These are phyloP conservation scores for Erucastrum elatum DNA, from an alignment of 345 rosid species.

Conservation along the genomic window DNA sequence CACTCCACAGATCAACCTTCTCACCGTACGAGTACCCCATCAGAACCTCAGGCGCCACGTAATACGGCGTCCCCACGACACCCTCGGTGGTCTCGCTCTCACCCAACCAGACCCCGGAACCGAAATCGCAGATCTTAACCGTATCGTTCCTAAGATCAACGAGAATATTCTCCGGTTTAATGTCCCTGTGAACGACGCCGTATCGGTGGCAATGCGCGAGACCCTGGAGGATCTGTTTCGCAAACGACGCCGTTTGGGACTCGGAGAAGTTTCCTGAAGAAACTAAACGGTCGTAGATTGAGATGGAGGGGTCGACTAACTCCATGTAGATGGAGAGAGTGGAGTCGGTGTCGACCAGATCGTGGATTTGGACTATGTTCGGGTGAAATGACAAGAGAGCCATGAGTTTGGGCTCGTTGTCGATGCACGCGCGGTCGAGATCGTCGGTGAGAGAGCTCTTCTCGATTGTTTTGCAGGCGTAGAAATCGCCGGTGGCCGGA, in stretches of 20 bases:
- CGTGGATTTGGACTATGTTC: constrained; percentile 57
- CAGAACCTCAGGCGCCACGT: constrained; percentile 87
- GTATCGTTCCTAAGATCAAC: constrained; percentile 45
- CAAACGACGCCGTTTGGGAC: constrained; percentile 45
- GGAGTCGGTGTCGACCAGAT: constrained; percentile 56
- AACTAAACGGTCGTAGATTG: constrained; percentile 54
- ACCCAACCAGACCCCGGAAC: constrained; percentile 54
- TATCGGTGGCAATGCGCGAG: constrained; percentile 67
- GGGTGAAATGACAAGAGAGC: constrained; percentile 56
- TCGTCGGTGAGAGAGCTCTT: constrained; percentile 53
- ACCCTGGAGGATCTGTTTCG: constrained; percentile 56
- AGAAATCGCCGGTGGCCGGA: constrained; percentile 45
- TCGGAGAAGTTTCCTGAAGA: constrained; percentile 43
- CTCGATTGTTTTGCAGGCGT: constrained; percentile 72
- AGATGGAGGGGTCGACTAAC: constrained; percentile 48
- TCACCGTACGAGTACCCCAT: constrained; percentile 56
- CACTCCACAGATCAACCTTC: constrained; percentile 84
- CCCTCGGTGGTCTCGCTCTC: constrained; percentile 47
- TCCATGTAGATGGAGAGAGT: constrained; percentile 60
- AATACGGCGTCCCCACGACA: constrained; percentile 81
- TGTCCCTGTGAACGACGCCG: constrained; percentile 74
- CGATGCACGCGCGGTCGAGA: constrained; percentile 63
- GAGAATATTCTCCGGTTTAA: constrained; percentile 75
- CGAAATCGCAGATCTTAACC: constrained; percentile 70
- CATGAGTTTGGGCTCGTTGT: constrained; percentile 72